Conservation (phyloP, 2,329 filamentous ascomycete species). For the Aspergillus quadrilineatus region DNA sequence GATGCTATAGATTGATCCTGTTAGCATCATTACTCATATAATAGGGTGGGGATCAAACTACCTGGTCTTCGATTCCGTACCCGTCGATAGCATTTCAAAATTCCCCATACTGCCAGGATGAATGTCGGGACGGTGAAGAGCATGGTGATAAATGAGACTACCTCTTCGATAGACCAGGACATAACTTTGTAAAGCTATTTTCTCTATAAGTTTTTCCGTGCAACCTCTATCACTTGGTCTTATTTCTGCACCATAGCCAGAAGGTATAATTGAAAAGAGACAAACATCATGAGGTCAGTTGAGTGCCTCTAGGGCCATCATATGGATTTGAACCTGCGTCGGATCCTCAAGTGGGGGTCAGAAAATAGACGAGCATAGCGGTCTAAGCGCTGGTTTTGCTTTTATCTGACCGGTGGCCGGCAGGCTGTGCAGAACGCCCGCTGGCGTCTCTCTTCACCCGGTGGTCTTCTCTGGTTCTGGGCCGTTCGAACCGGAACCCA, state of each 20-base stretch:
- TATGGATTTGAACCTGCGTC: no score
- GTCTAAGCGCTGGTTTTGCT: not conserved
- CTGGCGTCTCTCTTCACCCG: no score
- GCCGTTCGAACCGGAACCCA: no score
- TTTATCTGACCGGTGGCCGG: not conserved
- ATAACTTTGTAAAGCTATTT: not conserved
- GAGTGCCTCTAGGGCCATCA: no score
- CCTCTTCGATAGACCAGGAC: not conserved
- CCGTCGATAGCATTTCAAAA: not conserved
- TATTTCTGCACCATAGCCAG: no score
- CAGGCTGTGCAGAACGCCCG: no score
- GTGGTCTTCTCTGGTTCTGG: no score
- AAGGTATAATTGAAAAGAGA: no score
- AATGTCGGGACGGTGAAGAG: slow-evolving; percentile 1
- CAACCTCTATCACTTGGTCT: no score
- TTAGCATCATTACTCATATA: not conserved
- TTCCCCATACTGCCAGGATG: not conserved
- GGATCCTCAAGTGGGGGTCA: no score
- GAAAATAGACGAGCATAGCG: not conserved
- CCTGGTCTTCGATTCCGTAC: not conserved
- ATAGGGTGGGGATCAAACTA: not conserved
- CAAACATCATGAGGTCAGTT: no score
- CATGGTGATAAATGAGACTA: slow-evolving; percentile 2
- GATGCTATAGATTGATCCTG: not conserved
- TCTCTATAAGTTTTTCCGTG: not conserved